These are phyloP conservation scores for Daldinia decipiens DNA, from an alignment of 495 filamentous ascomycete species.

Conservation along the genomic window DNA sequence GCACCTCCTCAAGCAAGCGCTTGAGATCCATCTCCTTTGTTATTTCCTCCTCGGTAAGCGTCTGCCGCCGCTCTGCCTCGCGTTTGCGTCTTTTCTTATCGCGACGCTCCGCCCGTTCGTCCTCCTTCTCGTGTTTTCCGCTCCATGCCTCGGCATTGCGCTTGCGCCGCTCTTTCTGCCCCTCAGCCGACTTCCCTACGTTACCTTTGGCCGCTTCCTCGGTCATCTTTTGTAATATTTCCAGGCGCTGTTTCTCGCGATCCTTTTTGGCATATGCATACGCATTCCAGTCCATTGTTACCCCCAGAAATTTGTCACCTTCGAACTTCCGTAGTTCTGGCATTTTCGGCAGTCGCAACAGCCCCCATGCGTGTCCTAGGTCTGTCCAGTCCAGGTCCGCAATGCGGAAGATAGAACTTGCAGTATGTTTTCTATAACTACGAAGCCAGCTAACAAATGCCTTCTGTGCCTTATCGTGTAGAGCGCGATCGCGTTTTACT, in stretches of 20 bases:
- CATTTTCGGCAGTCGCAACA: constrained; percentile 92
- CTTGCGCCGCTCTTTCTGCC: constrained; percentile 53
- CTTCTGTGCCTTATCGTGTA: constrained; percentile 87
- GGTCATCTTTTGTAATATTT: constrained; percentile 43
- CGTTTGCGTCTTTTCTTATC: constrained; percentile 79
- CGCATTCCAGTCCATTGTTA: constrained; percentile 64
- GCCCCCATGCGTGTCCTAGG: constrained; percentile 78
- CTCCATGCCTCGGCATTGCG: constrained; percentile 81
- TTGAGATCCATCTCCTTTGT: constrained; percentile 75
- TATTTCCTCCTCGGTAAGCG: constrained; percentile 79
- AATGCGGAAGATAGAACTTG: constrained; percentile 88
- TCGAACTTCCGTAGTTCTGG: constrained; percentile 80
- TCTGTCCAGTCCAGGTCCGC: constrained; percentile 84
- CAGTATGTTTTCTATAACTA: constrained; percentile 90
- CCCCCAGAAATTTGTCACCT: constrained; percentile 70
- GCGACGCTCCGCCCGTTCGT: constrained; percentile 70
- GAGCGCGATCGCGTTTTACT: constrained; percentile 76
- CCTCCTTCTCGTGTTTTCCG: constrained; percentile 76
- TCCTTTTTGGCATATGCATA: constrained; percentile 81
- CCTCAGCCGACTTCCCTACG: constrained; percentile 70
- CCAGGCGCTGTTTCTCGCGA: constrained; percentile 75
- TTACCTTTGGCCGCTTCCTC: constrained; percentile 46
- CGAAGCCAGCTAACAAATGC: constrained; percentile 94
- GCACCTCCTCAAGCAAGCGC: constrained; percentile 76
- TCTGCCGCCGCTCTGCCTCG: constrained; percentile 72